Percentiles rank a stretch among this genome's conserved stretches.
These are phyloP conservation scores for Chrysanthemum makinoi DNA, from an alignment of 129 eudicot species.

Conservation along the genomic window DNA sequence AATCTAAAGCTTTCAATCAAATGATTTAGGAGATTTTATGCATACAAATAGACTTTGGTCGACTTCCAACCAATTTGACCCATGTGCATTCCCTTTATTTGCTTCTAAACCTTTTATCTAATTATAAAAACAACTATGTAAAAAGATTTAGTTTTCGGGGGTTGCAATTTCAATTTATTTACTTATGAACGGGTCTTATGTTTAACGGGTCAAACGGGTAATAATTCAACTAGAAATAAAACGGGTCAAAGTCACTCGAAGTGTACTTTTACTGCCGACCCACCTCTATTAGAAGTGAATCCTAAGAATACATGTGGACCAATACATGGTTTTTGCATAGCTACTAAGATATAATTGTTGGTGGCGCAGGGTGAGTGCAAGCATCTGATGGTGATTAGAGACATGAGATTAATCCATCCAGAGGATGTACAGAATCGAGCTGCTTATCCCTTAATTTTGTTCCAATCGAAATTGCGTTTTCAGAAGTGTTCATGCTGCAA, in stretches of 20 bases:
- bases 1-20: no score
- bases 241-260: not conserved
- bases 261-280: not conserved
- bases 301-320: not conserved
- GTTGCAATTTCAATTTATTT: not conserved
- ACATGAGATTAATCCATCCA: slow-evolving; percentile 77
- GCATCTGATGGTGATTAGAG: slow-evolving; percentile 71
- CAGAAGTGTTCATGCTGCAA: slow-evolving; percentile 71
- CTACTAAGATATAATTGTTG: slow-evolving; percentile 3
- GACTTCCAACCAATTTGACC: not conserved
- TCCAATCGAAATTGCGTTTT: slow-evolving; percentile 48
- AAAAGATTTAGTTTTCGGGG: no score
- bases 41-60: no score
- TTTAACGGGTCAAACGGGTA: not conserved
- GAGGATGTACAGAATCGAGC: slow-evolving; percentile 76
- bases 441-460: slow-evolving; percentile 61
- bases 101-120: no score
- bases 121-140: no score
- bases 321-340: not conserved
- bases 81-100: not conserved
- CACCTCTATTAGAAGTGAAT: not conserved
- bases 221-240: not conserved
- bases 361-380: slow-evolving; percentile 72
- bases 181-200: not conserved
- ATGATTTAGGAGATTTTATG: no score